These are phyloP conservation scores for Fonsecaea nubica DNA, from an alignment of 2,329 filamentous ascomycete genomes.

Conservation along the genomic window DNA sequence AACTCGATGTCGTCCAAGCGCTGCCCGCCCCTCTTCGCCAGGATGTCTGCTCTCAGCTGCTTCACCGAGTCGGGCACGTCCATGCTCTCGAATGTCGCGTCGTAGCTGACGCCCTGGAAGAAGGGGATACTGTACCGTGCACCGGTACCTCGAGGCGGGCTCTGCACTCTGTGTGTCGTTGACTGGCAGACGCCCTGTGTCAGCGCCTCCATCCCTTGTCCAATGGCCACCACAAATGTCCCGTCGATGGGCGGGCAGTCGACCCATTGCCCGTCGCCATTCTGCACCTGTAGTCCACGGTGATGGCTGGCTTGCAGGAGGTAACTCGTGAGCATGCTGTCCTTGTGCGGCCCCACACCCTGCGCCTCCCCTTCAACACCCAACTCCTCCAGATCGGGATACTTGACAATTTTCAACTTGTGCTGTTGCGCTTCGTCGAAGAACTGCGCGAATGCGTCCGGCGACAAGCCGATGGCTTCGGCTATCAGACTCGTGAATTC, in stretches of 20 bases:
- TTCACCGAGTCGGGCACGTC: constrained; percentile 69
- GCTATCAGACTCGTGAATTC: constrained; percentile 81
- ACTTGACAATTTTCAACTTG: constrained; percentile 89
- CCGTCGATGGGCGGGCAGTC: constrained; percentile 77
- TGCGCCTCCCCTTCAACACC: constrained; percentile 58
- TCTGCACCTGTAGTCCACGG: constrained; percentile 80
- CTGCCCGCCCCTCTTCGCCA: constrained; percentile 54
- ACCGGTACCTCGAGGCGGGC: constrained; percentile 71
- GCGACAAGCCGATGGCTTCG: constrained; percentile 76
- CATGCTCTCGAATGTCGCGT: constrained; percentile 79
- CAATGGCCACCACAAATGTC: constrained; percentile 85
- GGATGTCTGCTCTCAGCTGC: constrained; percentile 65
- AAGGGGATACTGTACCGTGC: constrained; percentile 82
- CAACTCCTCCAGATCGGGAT: constrained; percentile 73
- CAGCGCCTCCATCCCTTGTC: constrained; percentile 83
- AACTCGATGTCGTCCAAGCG: constrained; percentile 69
- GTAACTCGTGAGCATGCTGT: constrained; percentile 79
- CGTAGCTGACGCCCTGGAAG: constrained; percentile 83
- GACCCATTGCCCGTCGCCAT: constrained; percentile 78
- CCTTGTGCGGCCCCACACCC: constrained; percentile 79
- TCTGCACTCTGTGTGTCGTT: constrained; percentile 84
- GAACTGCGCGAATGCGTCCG: constrained; percentile 75
- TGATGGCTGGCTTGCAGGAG: constrained; percentile 81
- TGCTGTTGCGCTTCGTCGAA: constrained; percentile 76
- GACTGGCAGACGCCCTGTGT: constrained; percentile 81